These are phyloP conservation scores for Picea engelmannii DNA, from an alignment of 83 land plant genomes.

Conservation along the genomic window DNA sequence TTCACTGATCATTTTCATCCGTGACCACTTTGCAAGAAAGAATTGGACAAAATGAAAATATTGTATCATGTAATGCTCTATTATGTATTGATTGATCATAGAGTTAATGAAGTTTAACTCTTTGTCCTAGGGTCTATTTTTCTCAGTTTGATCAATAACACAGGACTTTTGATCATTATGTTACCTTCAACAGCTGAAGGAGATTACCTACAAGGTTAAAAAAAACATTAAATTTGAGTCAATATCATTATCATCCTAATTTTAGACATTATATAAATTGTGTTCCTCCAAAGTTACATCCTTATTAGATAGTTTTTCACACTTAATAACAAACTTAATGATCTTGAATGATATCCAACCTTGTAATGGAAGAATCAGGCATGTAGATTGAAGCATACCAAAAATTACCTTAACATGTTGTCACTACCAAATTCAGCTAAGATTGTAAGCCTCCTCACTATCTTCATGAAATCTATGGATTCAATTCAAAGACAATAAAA, in stretches of 20 bases:
- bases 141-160: not conserved
- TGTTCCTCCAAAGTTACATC: too few relatives aligned
- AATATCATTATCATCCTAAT: not conserved
- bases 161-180: not conserved
- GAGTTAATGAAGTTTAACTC: not conserved
- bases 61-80: slow-evolving; percentile 48
- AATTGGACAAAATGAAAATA: slow-evolving; percentile 46
- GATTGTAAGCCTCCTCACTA: too few relatives aligned
- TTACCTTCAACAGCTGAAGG: not conserved
- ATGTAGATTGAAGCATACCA: too few relatives aligned
- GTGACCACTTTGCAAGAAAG: slow-evolving; percentile 59
- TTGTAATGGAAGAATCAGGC: too few relatives aligned
- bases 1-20: slow-evolving; percentile 48
- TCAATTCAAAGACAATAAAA: too few relatives aligned
- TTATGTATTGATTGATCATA: slow-evolving; percentile 49
- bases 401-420: too few relatives aligned
- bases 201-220: not conserved
- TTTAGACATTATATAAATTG: not conserved
- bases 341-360: too few relatives aligned
- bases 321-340: too few relatives aligned
- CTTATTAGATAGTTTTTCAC: too few relatives aligned
- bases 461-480: too few relatives aligned
- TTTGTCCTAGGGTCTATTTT: not conserved
- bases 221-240: not conserved
- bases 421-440: too few relatives aligned